Base-by-base conservation (phyloP, 2,329 filamentous ascomycete species). In the Rutstroemia sp. region DNA sequence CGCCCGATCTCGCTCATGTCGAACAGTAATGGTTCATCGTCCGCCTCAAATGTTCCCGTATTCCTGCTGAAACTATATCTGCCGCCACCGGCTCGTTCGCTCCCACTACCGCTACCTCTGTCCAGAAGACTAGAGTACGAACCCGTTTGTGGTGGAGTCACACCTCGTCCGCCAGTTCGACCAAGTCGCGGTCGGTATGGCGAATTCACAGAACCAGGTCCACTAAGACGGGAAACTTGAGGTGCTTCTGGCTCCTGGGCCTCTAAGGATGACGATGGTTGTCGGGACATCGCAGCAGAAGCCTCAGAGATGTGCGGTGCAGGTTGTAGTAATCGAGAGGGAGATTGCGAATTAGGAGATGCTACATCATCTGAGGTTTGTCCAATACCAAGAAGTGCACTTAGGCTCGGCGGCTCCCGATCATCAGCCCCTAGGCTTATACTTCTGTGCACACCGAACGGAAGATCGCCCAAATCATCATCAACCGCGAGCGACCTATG, bases 1-100 rank as follows among this genome's bases (percentile, higher is more conserved):
- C 79, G 75, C 62, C 83, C 83, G 67, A 88, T 80, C 69, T 89
- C 86, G 38, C 83, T 87, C 76, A 89, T 82, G 60, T 86, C 83
- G 69, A 89, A 89, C 9, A 89, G 75, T 9, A 89, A 70, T 0
- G 83, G 84, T 65, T 89, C 86, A 54, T 88, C 86, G 58, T 87
- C 83, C 23, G 75, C 71, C 5, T 80, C 79, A 46, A 81, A 76
- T 8, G 73, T 70, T 7, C 67, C 70, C 16, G 68, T 63, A 21
- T 73, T 71, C 42, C 75, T 73, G 0, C 73, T 71, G 48, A 75
- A 74, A 56, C 75, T 78, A 56, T 76, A 73, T 51, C 76, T 66
- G 16, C 66, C 67, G 27, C 67, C 64, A 19, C 62, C 66, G 5
- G 68, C 67, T 57, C 72, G 70, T 27, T 73, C 70, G 54, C 71